A percentile compares a stretch with the other conserved stretches of the same genome.
phyloP scores from a whole-genome alignment of 768 basidiomycete species.

The Filobasidium floriforme region DNA sequence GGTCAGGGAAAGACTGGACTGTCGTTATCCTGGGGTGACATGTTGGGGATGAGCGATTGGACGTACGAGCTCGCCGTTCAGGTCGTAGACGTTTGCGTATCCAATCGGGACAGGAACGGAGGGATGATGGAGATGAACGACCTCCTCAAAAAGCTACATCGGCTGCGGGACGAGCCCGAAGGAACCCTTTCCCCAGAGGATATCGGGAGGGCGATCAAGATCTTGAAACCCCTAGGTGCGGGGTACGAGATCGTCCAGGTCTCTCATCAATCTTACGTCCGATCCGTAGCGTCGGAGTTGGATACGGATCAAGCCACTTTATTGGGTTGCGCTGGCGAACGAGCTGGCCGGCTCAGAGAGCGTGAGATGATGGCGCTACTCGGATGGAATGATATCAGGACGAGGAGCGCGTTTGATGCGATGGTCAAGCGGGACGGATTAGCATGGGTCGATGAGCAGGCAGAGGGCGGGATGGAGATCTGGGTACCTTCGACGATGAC shows the following conservation, averaged over 20 bases:
- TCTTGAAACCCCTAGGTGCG: conserved; percentile 77
- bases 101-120: conserved; percentile 58
- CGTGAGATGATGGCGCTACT: conserved; percentile 54
- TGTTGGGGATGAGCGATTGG: conserved; percentile 76
- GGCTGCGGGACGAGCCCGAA: conserved; percentile 52
- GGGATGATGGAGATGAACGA: conserved; percentile 86
- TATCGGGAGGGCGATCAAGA: conserved; percentile 71
- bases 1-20: conserved; percentile 62
- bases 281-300: conserved; percentile 80
- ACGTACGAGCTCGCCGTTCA: conserved; percentile 92
- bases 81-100: conserved; percentile 58
- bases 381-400: conserved; percentile 73
- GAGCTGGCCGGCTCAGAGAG: conserved; percentile 59
- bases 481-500: conserved; percentile 84
- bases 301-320: conserved; percentile 82
- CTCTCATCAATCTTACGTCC: conserved; percentile 45
- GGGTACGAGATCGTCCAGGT: conserved; percentile 58
- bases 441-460: conserved; percentile 92
- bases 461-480: conserved; percentile 62
- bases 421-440: conserved; percentile 84
- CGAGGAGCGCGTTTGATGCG: conserved; percentile 70
- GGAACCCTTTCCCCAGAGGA: conserved; percentile 79
- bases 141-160: conserved; percentile 67
- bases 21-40: conserved; percentile 62
- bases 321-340: conserved; percentile 52